A percentile compares a stretch with the other conserved stretches of the same genome.
These are phyloP conservation scores for Oryza brachyantha DNA, from an alignment of 176 grass and related monocot genomes.

Conservation along the genomic window DNA sequence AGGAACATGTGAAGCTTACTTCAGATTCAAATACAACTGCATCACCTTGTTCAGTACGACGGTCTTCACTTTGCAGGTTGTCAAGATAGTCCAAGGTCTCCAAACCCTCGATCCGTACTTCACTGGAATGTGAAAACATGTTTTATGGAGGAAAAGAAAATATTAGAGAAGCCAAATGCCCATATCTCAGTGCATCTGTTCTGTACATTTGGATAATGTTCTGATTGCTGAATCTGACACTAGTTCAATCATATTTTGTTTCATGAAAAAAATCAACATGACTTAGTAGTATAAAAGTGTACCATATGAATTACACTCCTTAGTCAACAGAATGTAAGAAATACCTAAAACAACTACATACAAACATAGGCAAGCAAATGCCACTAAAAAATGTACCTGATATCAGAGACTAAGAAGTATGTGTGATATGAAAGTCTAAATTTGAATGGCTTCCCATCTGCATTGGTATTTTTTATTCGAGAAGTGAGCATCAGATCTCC, in stretches of 20 bases:
- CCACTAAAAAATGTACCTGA: slow-evolving; percentile 53
- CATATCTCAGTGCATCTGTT: slow-evolving; percentile 14
- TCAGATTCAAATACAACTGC: slow-evolving; percentile 84
- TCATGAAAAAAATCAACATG: background rate
- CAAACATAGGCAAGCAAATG: background rate
- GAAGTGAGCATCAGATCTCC: slow-evolving; percentile 71
- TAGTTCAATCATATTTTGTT: background rate
- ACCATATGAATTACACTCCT: background rate
- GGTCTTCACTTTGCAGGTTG: slow-evolving; percentile 54
- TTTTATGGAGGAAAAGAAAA: background rate
- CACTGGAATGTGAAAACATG: slow-evolving; percentile 46
- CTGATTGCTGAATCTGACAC: background rate
- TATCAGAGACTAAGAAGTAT: slow-evolving; percentile 75
- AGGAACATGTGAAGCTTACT: slow-evolving; percentile 42
- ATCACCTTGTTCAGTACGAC: slow-evolving; percentile 83
- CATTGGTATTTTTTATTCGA: slow-evolving; percentile 58
- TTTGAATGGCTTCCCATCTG: slow-evolving; percentile 68
- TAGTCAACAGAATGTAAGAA: background rate
- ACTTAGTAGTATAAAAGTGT: background rate
- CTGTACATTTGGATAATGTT: background rate
- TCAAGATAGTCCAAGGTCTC: slow-evolving; percentile 90
- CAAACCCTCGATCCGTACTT: slow-evolving; percentile 85
- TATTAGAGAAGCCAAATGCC: background rate
- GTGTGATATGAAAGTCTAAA: slow-evolving; percentile 86
- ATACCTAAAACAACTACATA: background rate